These are phyloP conservation scores for Haplosporangium sp. DNA, from an alignment of 371 early-diverging fungal species.

Conservation along the genomic window DNA sequence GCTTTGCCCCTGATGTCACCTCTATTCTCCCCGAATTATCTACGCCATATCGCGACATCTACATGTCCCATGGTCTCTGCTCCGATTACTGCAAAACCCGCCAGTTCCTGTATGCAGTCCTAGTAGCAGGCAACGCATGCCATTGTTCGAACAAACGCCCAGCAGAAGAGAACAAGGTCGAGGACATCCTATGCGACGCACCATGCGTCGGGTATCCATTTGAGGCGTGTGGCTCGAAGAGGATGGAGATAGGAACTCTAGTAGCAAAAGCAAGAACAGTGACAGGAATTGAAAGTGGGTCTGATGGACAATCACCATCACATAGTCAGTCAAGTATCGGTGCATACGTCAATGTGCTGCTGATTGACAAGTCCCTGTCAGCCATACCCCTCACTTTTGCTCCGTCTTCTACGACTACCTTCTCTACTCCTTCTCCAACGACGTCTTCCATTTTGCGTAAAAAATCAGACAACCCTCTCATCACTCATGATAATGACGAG, in stretches of 20 bases:
- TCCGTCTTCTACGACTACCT: no score
- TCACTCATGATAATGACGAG: neutral
- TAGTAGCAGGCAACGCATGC: constrained; percentile 16
- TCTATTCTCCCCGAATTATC: constrained; percentile 14
- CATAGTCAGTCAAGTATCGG: no score
- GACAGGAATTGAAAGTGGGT: neutral
- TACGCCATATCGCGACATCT: constrained; percentile 25
- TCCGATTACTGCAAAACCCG: constrained; percentile 20
- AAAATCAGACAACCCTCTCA: neutral
- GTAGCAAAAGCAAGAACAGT: neutral
- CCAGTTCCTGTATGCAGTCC: constrained; percentile 20
- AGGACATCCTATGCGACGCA: constrained; percentile 17
- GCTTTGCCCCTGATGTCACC: constrained; percentile 13
- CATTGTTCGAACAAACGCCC: constrained; percentile 24
- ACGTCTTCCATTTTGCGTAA: neutral
- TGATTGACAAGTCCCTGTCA: constrained; percentile 9
- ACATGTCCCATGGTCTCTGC: constrained; percentile 44
- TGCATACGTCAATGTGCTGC: constrained; percentile 22
- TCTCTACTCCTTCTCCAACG: neutral
- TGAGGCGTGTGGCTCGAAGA: constrained; percentile 37
- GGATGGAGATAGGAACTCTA: neutral
- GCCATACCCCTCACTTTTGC: neutral
- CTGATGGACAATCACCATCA: neutral
- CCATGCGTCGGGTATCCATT: constrained; percentile 40
- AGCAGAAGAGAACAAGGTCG: constrained; percentile 11